Conservation (phyloP, 2,329 filamentous ascomycete genomes). For the Stachybotrys chartarum region DNA sequence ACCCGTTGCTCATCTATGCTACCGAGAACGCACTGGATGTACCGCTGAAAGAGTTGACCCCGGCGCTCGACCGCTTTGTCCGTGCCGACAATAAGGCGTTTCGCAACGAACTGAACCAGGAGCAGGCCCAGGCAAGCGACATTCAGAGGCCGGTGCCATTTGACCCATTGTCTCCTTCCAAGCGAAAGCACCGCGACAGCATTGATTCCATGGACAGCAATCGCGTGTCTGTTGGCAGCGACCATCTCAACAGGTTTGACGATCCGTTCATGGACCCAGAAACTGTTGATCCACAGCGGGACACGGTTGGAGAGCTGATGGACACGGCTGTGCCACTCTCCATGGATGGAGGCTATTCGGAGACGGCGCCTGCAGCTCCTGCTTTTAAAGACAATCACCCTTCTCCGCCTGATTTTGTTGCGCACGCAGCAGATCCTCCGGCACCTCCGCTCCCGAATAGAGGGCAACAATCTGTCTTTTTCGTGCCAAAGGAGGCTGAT, state of each 20-base stretch:
- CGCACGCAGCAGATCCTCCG: neutral
- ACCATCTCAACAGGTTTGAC: constrained; percentile 23
- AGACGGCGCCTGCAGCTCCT: constrained; percentile 8
- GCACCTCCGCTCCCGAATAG: neutral
- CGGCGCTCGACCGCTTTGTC: constrained; percentile 36
- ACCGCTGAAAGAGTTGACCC: constrained; percentile 27
- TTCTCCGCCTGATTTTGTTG: neutral
- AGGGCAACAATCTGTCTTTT: neutral
- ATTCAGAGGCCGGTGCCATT: constrained; percentile 12
- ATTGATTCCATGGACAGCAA: constrained; percentile 40
- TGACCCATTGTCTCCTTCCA: constrained; percentile 37
- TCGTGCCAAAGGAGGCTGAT: neutral
- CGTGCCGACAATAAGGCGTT: constrained; percentile 46
- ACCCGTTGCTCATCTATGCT: constrained; percentile 45
- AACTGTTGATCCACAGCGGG: constrained; percentile 11
- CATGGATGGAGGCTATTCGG: neutral
- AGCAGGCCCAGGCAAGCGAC: constrained; percentile 16
- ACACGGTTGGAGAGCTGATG: constrained; percentile 16
- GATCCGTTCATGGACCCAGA: constrained; percentile 14
- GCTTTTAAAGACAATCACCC: neutral
- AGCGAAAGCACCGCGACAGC: constrained; percentile 39
- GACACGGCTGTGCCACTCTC: constrained; percentile 8
- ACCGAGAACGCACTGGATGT: constrained; percentile 38
- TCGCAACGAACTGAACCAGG: constrained; percentile 38
- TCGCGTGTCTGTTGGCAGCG: constrained; percentile 34